phyloP scores from a whole-genome alignment of 2,329 filamentous ascomycete species.

The Fusarium incarnatum region DNA sequence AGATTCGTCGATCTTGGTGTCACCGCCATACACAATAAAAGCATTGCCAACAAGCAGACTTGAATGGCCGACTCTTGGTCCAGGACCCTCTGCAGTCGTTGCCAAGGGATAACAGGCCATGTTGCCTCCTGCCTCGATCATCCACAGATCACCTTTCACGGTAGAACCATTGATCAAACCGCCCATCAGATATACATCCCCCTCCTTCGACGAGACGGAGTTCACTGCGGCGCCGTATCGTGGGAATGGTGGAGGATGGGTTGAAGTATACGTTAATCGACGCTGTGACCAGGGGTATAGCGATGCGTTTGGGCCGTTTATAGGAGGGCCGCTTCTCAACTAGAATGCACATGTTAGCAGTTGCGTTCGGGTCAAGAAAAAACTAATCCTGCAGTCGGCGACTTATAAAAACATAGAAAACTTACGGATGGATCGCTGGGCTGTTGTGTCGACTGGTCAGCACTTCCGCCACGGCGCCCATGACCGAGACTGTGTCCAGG shows the following conservation, averaged over 20 bases:
- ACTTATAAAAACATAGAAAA: constrained; percentile 20
- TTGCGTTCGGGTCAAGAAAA: not conserved
- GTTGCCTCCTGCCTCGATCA: constrained; percentile 90
- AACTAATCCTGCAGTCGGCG: not conserved
- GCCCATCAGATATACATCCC: constrained; percentile 97
- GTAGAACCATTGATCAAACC: constrained; percentile 94
- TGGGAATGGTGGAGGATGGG: constrained; percentile 88
- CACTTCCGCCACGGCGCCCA: constrained; percentile 63
- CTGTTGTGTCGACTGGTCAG: constrained; percentile 60
- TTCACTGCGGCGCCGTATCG: constrained; percentile 98
- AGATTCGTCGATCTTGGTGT: constrained; percentile 95
- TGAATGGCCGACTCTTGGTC: constrained; percentile 92
- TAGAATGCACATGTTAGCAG: constrained; percentile 48
- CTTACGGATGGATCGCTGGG: constrained; percentile 58
- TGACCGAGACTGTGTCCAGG: constrained; percentile 58
- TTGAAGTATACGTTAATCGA: constrained; percentile 84
- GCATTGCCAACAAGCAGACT: constrained; percentile 97
- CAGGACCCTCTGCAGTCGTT: constrained; percentile 92
- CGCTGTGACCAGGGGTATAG: constrained; percentile 97
- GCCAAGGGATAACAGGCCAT: constrained; percentile 92
- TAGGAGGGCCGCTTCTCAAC: constrained; percentile 65
- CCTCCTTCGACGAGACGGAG: constrained; percentile 91
- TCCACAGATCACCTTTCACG: constrained; percentile 97
- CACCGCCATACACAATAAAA: constrained; percentile 98
- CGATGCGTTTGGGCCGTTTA: constrained; percentile 74